Conservation (phyloP, 2,329 filamentous ascomycete genomes). For the Pleurostoma richardsiae region DNA sequence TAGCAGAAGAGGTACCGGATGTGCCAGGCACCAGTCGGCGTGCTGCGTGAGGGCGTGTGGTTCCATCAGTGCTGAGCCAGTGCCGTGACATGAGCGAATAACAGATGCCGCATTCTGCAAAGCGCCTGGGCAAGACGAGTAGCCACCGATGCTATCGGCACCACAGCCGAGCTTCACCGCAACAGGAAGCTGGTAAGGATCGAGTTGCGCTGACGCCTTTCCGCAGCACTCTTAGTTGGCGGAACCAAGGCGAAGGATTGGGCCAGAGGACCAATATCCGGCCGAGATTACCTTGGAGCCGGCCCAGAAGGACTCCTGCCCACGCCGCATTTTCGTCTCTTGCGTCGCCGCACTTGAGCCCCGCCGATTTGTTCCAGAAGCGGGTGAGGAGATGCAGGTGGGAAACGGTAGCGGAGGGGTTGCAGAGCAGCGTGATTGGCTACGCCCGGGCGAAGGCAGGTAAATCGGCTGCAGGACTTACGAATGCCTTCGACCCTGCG, state of each 20-base stretch:
- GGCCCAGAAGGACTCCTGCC: not conserved
- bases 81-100: too few species aligned
- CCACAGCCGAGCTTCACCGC: not conserved
- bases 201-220: not conserved
- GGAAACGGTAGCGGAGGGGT: not conserved
- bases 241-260: not conserved
- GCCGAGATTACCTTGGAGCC: not conserved
- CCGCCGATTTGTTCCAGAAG: not conserved
- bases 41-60: too few species aligned
- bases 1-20: too few species aligned
- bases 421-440: not conserved
- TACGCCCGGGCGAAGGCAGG: not conserved
- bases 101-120: too few species aligned
- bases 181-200: not conserved
- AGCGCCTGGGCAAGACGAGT: not conserved
- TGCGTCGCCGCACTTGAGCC: not conserved
- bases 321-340: not conserved
- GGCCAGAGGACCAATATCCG: not conserved
- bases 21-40: too few species aligned
- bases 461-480: constrained; percentile 1
- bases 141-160: not conserved
- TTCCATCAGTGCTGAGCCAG: too few species aligned
- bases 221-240: not conserved
- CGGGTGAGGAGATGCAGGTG: not conserved
- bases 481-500: not conserved